These are phyloP conservation scores for Nakazawaea wickerhamii DNA, from an alignment of 805 yeast genomes.

Conservation along the genomic window DNA sequence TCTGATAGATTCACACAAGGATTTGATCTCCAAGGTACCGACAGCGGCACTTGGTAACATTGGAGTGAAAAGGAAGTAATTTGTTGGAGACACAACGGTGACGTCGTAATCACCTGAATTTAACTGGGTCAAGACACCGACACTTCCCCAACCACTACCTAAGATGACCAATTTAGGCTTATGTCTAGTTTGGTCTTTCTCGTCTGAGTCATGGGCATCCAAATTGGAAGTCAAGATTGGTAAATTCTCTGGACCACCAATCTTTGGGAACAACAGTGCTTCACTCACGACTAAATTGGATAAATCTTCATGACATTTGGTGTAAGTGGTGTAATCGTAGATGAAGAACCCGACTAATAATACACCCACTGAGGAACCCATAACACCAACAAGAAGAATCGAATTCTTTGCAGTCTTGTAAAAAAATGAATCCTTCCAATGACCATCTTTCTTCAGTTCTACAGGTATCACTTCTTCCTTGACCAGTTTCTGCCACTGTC, in stretches of 20 bases:
- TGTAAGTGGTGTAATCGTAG: slow-evolving; percentile 65
- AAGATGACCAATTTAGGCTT: slow-evolving; percentile 56
- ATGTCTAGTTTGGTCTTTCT: slow-evolving; percentile 37
- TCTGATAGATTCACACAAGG: slow-evolving; percentile 60
- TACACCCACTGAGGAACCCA: slow-evolving; percentile 36
- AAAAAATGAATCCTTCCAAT: slow-evolving; percentile 4
- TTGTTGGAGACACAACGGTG: slow-evolving; percentile 63
- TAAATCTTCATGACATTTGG: slow-evolving; percentile 28
- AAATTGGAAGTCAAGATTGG: slow-evolving; percentile 53
- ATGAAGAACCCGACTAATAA: slow-evolving; percentile 48
- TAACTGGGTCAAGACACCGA: slow-evolving; percentile 47
- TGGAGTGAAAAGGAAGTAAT: slow-evolving; percentile 66
- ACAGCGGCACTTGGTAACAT: slow-evolving; percentile 67
- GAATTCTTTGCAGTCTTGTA: slow-evolving; percentile 7
- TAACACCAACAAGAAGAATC: slow-evolving; percentile 27
- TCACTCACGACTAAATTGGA: slow-evolving; percentile 42
- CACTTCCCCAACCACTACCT: slow-evolving; percentile 74
- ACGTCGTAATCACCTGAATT: slow-evolving; percentile 54
- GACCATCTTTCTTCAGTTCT: background rate
- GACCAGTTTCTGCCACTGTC: background rate
- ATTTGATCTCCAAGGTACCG: slow-evolving; percentile 61
- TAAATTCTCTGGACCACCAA: slow-evolving; percentile 68
- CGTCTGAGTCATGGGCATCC: slow-evolving; percentile 50
- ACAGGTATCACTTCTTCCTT: background rate
- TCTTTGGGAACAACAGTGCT: slow-evolving; percentile 47